Base-by-base conservation (phyloP, 306 rosid species). In the Corylus heterophylla region DNA sequence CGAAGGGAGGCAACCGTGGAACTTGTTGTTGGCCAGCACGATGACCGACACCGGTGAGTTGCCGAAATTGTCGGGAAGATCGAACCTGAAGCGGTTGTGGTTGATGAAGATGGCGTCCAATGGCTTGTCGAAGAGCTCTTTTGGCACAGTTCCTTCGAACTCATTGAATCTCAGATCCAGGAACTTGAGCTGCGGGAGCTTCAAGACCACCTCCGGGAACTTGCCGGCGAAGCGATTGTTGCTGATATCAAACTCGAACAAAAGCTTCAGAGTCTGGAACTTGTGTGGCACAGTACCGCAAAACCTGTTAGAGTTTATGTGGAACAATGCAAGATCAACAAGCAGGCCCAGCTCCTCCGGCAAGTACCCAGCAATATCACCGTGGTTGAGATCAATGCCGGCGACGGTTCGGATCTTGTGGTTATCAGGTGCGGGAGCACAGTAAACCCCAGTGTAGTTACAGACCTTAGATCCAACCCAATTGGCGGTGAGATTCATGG, bases 21-120 rank as follows among this genome's bases (percentile, higher is more conserved):
- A 91, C 61, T 76, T 89, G 88, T 95, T 95, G 72, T 91, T 86
- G 7, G 97, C 98, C 2, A 95, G 61, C 3, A 95, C 98, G 22
- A 95, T 90, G 5, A 95, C 98, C 2, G 98, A 95, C 3, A 89
- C 98, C 71, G 98, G 98, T 12, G 98, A 95, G 88, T 92, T 95
- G 0, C 98, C 98, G 7, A 95, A 92, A 73, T 95, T 95, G 0
- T 89, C 97, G 0, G 98, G 98, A 8, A 95, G 69, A 29, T 91
- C 81, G 48, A 92, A 92, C 0, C 80, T 83, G 72, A 95, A 95
- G 16, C 98, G 74, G 63, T 95, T 95, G 42, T 91, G 78, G 76
- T 95, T 95, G 79, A 95, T 88, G 86, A 95, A 95, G 47, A 95
- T 93, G 0, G 99, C 99, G 48, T 95, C 99, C 3, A 95, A 79